Evolutionary conservation across 108 stramenopile species (phyloP).

Genomic region (Asterionellopsis glacialis): DNA sequence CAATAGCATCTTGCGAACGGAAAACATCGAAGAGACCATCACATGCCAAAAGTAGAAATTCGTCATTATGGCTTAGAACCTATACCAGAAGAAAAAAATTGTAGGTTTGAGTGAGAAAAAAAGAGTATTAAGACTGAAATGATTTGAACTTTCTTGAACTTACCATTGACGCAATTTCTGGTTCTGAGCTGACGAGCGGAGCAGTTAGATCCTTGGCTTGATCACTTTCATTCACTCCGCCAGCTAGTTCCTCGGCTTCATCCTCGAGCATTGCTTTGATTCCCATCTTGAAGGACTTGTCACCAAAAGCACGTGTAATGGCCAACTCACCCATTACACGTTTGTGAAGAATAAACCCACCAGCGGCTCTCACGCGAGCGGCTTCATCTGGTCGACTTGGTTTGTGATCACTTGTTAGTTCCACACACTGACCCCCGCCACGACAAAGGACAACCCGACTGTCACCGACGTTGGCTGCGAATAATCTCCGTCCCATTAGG

Average conservation of each 20-base stretch:
- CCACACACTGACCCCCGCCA: slow-evolving; percentile 84
- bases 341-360: slow-evolving; percentile 94
- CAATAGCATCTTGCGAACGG: slow-evolving; percentile 91
- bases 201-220: slow-evolving; percentile 80
- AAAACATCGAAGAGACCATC: slow-evolving; percentile 98
- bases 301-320: slow-evolving; percentile 96
- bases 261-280: slow-evolving; percentile 90
- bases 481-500: slow-evolving; percentile 84
- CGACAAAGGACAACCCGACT: slow-evolving; percentile 90
- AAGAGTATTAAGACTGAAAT: neutral
- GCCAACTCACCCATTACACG: slow-evolving; percentile 98
- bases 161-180: slow-evolving; percentile 90
- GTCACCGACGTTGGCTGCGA: slow-evolving; percentile 97
- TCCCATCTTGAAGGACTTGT: slow-evolving; percentile 96
- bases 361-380: slow-evolving; percentile 89
- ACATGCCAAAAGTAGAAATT: slow-evolving; percentile 95
- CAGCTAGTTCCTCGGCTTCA: slow-evolving; percentile 73
- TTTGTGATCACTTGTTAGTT: slow-evolving; percentile 95
- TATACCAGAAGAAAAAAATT: slow-evolving; percentile 14
- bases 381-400: slow-evolving; percentile 94
- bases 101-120: neutral
- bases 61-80: slow-evolving; percentile 86
- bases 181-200: slow-evolving; percentile 88
- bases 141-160: slow-evolving; percentile 16
- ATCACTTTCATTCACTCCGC: slow-evolving; percentile 64